These are phyloP conservation scores for Phlebiopsis flavidoalba DNA, from an alignment of 768 basidiomycete genomes.

Conservation along the genomic window DNA sequence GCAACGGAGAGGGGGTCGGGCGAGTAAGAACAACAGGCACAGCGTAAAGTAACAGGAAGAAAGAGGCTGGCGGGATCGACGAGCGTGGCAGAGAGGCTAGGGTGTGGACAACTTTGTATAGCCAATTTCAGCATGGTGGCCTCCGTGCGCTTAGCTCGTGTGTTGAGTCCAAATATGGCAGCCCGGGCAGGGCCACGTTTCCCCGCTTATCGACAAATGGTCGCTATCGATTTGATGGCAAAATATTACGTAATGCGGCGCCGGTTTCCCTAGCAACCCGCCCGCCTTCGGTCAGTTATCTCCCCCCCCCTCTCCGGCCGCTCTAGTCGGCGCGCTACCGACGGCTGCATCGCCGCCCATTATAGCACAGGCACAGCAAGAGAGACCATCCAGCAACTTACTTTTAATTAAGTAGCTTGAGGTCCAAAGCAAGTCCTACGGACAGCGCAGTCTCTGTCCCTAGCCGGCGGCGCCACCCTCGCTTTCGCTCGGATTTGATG, in stretches of 20 bases:
- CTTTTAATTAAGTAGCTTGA: not conserved
- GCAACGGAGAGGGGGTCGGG: not conserved
- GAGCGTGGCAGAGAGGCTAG: conserved; percentile 7
- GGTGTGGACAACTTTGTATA: conserved; percentile 6
- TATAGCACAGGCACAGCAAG: too few species aligned
- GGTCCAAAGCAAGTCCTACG: not conserved
- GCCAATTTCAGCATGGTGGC: conserved; percentile 2
- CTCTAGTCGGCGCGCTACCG: not conserved
- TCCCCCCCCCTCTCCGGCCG: not conserved
- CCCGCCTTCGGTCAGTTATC: not conserved
- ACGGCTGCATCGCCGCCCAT: not conserved
- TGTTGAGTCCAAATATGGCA: conserved; percentile 5
- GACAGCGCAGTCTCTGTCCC: not conserved
- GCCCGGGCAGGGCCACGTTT: conserved; percentile 1
- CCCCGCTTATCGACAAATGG: conserved; percentile 10
- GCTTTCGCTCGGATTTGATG: not conserved
- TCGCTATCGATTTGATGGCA: conserved; percentile 13
- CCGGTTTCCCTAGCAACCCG: conserved; percentile 10
- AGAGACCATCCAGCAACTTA: too few species aligned
- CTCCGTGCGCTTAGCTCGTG: not conserved
- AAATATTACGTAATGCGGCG: conserved; percentile 5
- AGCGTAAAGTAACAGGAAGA: not conserved
- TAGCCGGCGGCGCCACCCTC: not conserved
- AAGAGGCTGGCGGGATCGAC: conserved; percentile 10
- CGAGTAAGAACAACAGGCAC: conserved; percentile 6